Percentiles rank a stretch among this genome's conserved stretches.
Evolutionary conservation across 1,284 basidiomycete genomes (phyloP).

Genomic region (Malassezia slooffiae): DNA sequence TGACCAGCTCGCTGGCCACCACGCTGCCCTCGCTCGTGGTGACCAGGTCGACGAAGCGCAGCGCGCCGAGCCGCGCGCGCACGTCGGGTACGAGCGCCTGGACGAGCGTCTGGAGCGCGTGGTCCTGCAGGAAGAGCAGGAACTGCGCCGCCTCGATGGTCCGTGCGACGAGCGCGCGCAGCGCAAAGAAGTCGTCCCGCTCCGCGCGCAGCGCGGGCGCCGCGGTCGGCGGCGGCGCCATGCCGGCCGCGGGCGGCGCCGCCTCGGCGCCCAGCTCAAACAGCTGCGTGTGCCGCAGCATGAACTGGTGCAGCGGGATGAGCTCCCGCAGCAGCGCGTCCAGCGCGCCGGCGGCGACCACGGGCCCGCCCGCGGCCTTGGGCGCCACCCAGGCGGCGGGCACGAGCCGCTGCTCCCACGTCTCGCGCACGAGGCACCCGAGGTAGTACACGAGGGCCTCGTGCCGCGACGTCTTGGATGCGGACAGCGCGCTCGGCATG

Average conservation of each 20-base stretch:
- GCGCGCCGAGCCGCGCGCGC: conserved; percentile 18
- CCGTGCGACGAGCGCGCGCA: conserved; percentile 62
- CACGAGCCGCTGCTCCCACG: conserved; percentile 65
- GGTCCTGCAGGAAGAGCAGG: conserved; percentile 78
- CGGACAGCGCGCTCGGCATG: conserved; percentile 20
- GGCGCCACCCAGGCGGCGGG: conserved; percentile 19
- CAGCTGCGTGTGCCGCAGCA: conserved; percentile 37
- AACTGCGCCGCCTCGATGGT: conserved; percentile 62
- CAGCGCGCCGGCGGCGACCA: conserved; percentile 15
- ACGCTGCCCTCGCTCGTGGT: conserved; percentile 78
- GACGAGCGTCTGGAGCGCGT: conserved; percentile 75
- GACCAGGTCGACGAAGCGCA: conserved; percentile 37
- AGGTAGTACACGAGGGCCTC: conserved; percentile 82
- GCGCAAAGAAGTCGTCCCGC: conserved; percentile 63
- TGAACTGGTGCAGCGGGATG: conserved; percentile 27
- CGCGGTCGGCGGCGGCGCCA: conserved; percentile 18
- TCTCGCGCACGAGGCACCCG: conserved; percentile 67
- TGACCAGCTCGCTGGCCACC: conserved; percentile 57
- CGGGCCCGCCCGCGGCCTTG: conserved; percentile 9
- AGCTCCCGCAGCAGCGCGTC: conserved; percentile 29
- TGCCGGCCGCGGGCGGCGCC: conserved; percentile 3
- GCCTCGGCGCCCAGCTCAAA: conserved; percentile 23
- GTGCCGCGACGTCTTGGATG: conserved; percentile 52
- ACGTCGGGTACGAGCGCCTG: conserved; percentile 41
- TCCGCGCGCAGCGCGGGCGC: conserved; percentile 55